These are phyloP conservation scores for Amphichorda felina DNA, from an alignment of 2,329 filamentous ascomycete species.

Conservation along the genomic window DNA sequence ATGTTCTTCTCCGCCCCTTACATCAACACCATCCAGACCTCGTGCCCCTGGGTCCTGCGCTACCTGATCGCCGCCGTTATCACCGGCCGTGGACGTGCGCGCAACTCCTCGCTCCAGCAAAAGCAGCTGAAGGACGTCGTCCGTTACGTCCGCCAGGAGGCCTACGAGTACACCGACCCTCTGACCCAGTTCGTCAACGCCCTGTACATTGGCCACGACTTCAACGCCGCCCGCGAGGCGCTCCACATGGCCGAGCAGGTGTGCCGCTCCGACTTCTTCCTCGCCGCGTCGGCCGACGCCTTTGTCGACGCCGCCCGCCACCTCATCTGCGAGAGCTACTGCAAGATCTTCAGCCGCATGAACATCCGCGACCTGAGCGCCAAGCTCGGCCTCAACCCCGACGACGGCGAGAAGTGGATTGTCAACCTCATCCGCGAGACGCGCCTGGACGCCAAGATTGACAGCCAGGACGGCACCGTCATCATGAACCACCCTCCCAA, in stretches of 20 bases:
- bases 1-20: conserved; percentile 94
- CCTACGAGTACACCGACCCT: conserved; percentile 94
- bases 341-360: conserved; percentile 98
- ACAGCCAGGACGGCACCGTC: conserved; percentile 96
- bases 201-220: conserved; percentile 76
- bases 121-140: conserved; percentile 98
- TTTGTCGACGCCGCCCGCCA: conserved; percentile 94
- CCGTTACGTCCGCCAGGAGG: conserved; percentile 90
- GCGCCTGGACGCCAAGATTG: conserved; percentile 95
- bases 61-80: conserved; percentile 93
- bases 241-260: conserved; percentile 83
- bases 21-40: conserved; percentile 99
- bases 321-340: conserved; percentile 97
- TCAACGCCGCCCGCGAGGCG: conserved; percentile 88
- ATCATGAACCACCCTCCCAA: conserved; percentile 99
- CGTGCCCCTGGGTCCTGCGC: conserved; percentile 90
- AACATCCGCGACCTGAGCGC: conserved; percentile 94
- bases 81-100: conserved; percentile 70
- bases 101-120: conserved; percentile 82
- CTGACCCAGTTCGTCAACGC: conserved; percentile 95
- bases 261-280: conserved; percentile 89
- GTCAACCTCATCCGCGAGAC: conserved; percentile 98
- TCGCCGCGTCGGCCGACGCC: conserved; percentile 68
- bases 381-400: conserved; percentile 80
- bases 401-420: conserved; percentile 99